A percentile compares a stretch with the other conserved stretches of the same genome.
Evolutionary conservation across 495 filamentous ascomycete genomes (phyloP).

Genomic region (Penicillium mononematosum): DNA sequence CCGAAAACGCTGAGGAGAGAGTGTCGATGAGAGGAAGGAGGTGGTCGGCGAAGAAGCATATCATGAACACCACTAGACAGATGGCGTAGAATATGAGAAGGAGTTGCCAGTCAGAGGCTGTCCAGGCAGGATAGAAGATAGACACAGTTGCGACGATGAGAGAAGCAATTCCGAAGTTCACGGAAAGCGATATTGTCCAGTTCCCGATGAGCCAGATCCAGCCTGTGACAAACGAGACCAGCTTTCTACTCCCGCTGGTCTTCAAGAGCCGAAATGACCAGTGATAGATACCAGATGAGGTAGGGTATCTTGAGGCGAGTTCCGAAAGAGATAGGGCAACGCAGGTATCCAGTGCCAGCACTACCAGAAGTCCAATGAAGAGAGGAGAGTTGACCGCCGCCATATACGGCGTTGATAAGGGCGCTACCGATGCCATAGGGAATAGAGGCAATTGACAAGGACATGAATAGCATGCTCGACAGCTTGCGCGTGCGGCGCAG

Average conservation of each 20-base stretch:
- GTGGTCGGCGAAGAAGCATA: slow-evolving; percentile 51
- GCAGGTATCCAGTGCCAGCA: slow-evolving; percentile 24
- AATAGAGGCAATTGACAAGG: slow-evolving; percentile 34
- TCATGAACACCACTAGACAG: slow-evolving; percentile 48
- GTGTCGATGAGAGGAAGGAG: slow-evolving; percentile 51
- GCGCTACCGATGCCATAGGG: slow-evolving; percentile 41
- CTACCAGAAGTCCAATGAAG: slow-evolving; percentile 27
- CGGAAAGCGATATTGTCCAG: slow-evolving; percentile 60
- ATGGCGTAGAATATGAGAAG: slow-evolving; percentile 53
- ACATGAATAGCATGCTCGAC: slow-evolving; percentile 21
- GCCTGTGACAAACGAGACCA: slow-evolving; percentile 57
- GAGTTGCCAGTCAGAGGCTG: slow-evolving; percentile 49
- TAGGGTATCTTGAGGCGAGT: slow-evolving; percentile 39
- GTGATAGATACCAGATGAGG: slow-evolving; percentile 40
- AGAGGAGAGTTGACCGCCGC: slow-evolving; percentile 29
- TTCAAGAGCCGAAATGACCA: slow-evolving; percentile 33
- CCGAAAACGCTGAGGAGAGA: slow-evolving; percentile 26
- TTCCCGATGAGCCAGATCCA: slow-evolving; percentile 62
- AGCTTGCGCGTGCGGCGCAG: slow-evolving; percentile 22
- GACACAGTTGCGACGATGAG: slow-evolving; percentile 51
- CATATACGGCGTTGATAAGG: slow-evolving; percentile 32
- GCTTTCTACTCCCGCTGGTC: slow-evolving; percentile 9
- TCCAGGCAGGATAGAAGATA: slow-evolving; percentile 51
- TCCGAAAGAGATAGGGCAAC: slow-evolving; percentile 35
- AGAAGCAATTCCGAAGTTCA: slow-evolving; percentile 59